Conservation (phyloP, 257 asterid species). For the Leptodermis oblonga region DNA sequence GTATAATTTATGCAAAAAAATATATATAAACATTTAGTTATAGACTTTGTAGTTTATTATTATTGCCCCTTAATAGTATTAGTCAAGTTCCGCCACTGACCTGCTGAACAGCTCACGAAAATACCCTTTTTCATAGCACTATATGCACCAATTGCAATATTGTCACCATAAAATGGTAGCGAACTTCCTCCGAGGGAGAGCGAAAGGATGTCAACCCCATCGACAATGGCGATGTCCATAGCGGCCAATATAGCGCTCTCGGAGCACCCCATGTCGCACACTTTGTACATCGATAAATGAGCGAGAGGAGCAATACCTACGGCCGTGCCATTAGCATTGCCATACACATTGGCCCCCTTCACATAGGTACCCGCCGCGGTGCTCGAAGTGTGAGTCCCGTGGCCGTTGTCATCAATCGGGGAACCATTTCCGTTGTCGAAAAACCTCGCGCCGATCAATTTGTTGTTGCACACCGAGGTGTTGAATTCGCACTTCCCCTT, state of each 20-base stretch:
- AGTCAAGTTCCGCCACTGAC: too few relatives aligned
- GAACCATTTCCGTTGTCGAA: neutral
- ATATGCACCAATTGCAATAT: neutral
- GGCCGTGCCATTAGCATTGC: slow-evolving; percentile 9
- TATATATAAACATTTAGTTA: too few relatives aligned
- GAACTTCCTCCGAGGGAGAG: neutral
- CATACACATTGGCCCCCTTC: neutral
- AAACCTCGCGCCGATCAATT: slow-evolving; percentile 7
- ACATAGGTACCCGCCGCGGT: slow-evolving; percentile 3
- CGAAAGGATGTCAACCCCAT: slow-evolving; percentile 9
- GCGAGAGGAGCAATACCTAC: slow-evolving; percentile 12
- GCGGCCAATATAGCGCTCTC: slow-evolving; percentile 4
- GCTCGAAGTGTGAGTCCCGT: slow-evolving; percentile 8
- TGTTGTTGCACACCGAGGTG: neutral
- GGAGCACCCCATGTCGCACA: slow-evolving; percentile 1
- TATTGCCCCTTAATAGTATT: too few relatives aligned
- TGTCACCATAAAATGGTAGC: neutral
- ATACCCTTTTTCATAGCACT: slow-evolving; percentile 3
- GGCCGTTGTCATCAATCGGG: neutral
- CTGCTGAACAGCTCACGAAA: slow-evolving; percentile 13
- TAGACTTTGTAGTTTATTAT: too few relatives aligned
- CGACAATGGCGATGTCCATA: neutral
- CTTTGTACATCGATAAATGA: slow-evolving; percentile 2
- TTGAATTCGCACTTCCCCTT: slow-evolving; percentile 9
- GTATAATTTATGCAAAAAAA: too few relatives aligned